Conservation (phyloP, 352 stramenopile species). For the Globisporangium irregulare region DNA sequence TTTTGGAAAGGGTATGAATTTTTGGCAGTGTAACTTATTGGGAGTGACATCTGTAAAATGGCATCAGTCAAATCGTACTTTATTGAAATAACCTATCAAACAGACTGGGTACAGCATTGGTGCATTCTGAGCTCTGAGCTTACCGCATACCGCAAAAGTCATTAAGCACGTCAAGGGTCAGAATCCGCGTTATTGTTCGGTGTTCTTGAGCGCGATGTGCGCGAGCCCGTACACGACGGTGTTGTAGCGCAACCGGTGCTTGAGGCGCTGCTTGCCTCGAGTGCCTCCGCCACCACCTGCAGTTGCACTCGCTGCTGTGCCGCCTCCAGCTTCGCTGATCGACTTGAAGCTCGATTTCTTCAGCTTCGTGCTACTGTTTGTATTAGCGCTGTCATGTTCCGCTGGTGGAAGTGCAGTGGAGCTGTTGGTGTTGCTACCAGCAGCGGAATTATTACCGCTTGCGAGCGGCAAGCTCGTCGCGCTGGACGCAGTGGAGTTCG, state of each 20-base stretch:
- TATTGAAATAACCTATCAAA: not conserved
- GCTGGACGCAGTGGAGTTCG: constrained; percentile 8
- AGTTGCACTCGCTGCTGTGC: constrained; percentile 2
- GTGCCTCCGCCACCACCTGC: not conserved
- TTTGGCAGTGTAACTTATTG: too few relatives aligned
- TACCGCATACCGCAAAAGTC: not conserved
- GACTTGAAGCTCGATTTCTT: not conserved
- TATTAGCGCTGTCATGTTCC: not conserved
- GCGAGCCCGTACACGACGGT: constrained; percentile 65
- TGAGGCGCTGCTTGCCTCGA: constrained; percentile 38
- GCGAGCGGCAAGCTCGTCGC: constrained; percentile 4
- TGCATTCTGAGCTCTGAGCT: not conserved
- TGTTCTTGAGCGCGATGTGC: constrained; percentile 43
- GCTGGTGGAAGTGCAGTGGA: not conserved
- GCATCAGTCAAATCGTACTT: constrained; percentile 2
- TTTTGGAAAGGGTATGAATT: too few relatives aligned
- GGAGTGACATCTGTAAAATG: too few relatives aligned
- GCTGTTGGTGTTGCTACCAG: constrained; percentile 14
- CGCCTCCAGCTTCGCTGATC: not conserved
- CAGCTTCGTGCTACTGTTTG: constrained; percentile 10
- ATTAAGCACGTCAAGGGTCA: not conserved
- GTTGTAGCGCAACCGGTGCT: constrained; percentile 74
- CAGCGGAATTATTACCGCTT: not conserved
- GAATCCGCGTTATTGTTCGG: constrained; percentile 18
- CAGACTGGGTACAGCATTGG: not conserved